Evolutionary conservation across 23 red algal species (phyloP).

Genomic region (Pyropia yezoensis): DNA sequence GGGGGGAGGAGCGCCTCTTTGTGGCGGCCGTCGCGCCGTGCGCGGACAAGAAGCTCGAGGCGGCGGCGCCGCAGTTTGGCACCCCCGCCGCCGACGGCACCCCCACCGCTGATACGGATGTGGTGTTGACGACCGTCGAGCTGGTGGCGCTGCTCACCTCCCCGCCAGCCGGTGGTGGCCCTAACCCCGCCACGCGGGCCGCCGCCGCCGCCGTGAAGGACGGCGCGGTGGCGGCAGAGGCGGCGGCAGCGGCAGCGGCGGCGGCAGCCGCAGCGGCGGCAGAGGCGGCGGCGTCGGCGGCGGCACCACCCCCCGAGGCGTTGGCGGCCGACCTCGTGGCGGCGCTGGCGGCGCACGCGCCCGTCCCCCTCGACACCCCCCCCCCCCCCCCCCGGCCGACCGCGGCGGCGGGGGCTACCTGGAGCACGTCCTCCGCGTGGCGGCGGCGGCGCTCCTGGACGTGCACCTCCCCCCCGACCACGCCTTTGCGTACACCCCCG

Average conservation of each 20-base stretch:
- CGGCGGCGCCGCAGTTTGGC: slow-evolving; percentile 29
- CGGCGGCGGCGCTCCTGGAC: slow-evolving; percentile 35
- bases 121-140: slow-evolving; percentile 66
- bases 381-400: no score
- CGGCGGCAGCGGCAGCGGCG: no score
- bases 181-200: no score
- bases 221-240: no score
- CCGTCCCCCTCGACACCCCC: no score
- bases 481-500: neutral
- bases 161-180: no score
- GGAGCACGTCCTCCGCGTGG: slow-evolving; percentile 43
- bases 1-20: slow-evolving; percentile 25
- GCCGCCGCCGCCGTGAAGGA: no score
- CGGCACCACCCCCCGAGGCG: no score
- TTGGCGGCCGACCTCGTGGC: no score
- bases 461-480: slow-evolving; percentile 11
- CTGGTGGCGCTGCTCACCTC: slow-evolving; percentile 28
- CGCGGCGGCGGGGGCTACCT: slow-evolving; percentile 24
- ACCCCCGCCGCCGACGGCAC: slow-evolving; percentile 2
- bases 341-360: no score
- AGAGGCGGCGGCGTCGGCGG: no score
- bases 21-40: slow-evolving; percentile 45
- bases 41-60: slow-evolving; percentile 86
- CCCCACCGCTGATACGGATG: slow-evolving; percentile 15
- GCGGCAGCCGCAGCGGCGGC: no score